Conservation (phyloP, 1,284 basidiomycete species). For the Wallemia hederae region DNA sequence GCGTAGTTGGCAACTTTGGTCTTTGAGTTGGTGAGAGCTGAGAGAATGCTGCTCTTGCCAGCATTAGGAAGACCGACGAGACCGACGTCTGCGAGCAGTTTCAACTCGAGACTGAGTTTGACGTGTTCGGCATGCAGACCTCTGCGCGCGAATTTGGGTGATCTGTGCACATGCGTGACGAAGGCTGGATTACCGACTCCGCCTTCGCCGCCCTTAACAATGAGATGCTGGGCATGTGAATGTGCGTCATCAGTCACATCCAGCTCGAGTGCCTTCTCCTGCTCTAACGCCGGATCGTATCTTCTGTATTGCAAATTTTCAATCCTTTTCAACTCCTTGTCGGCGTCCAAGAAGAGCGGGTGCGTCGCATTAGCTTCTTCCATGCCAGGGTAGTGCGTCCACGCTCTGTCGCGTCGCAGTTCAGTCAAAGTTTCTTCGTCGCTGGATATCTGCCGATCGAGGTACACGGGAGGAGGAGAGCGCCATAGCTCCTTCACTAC, state of each 20-base stretch:
- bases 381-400: slow-evolving; percentile 46
- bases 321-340: slow-evolving; percentile 28
- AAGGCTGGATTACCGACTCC: slow-evolving; percentile 31
- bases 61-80: slow-evolving; percentile 91
- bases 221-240: slow-evolving; percentile 26
- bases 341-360: slow-evolving; percentile 45
- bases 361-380: slow-evolving; percentile 31
- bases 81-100: slow-evolving; percentile 74
- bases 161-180: slow-evolving; percentile 15
- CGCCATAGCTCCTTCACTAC: slow-evolving; percentile 49
- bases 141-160: slow-evolving; percentile 18
- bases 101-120: slow-evolving; percentile 70
- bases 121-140: slow-evolving; percentile 55
- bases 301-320: slow-evolving; percentile 21
- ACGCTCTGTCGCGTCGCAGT: slow-evolving; percentile 33
- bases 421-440: slow-evolving; percentile 22
- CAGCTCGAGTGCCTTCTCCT: slow-evolving; percentile 34
- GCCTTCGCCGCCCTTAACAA: slow-evolving; percentile 50
- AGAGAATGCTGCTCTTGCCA: slow-evolving; percentile 56
- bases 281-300: slow-evolving; percentile 20
- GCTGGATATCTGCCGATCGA: slow-evolving; percentile 33
- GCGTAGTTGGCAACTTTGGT: slow-evolving; percentile 73
- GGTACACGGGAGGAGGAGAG: slow-evolving; percentile 24
- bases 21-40: slow-evolving; percentile 60
- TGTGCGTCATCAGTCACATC: slow-evolving; percentile 22